phyloP scores from a whole-genome alignment of 345 rosid species.

The Sisymbrium altissimum region DNA sequence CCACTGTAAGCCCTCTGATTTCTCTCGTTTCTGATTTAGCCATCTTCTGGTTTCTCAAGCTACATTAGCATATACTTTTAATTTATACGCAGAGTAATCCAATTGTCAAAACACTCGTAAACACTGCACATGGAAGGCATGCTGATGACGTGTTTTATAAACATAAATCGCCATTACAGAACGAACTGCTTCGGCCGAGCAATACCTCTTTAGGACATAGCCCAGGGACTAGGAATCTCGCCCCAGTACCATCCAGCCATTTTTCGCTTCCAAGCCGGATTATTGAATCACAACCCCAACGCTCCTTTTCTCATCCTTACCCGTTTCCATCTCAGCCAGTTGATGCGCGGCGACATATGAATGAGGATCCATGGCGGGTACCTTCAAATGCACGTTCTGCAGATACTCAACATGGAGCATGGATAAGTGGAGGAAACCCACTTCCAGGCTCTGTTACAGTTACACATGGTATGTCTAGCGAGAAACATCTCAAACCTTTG shows the following conservation, averaged over 20 bases:
- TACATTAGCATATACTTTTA: not conserved
- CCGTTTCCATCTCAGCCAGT: conserved; percentile 59
- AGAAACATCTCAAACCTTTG: conserved; percentile 7
- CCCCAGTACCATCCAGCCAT: conserved; percentile 57
- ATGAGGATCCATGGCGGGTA: conserved; percentile 73
- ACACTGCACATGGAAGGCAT: conserved; percentile 45
- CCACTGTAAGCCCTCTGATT: conserved; percentile 42
- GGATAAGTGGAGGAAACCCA: conserved; percentile 70
- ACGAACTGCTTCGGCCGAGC: conserved; percentile 58
- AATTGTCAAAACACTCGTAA: conserved; percentile 43
- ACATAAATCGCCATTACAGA: conserved; percentile 56
- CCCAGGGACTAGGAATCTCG: conserved; percentile 45
- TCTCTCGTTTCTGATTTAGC: not conserved
- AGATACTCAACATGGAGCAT: conserved; percentile 42
- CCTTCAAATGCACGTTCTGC: conserved; percentile 46
- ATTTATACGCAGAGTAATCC: conserved; percentile 53
- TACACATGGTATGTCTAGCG: conserved; percentile 52
- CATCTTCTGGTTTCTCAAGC: not conserved
- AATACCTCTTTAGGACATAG: conserved; percentile 50
- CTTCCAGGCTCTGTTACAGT: conserved; percentile 50
- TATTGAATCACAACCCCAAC: conserved; percentile 60
- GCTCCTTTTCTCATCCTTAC: conserved; percentile 50
- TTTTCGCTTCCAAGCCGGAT: conserved; percentile 51
- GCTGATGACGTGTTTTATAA: conserved; percentile 44
- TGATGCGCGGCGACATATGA: conserved; percentile 45